Base-by-base conservation (phyloP, 192 early-diverging fungal genomes). In the Linnemannia elongata region DNA sequence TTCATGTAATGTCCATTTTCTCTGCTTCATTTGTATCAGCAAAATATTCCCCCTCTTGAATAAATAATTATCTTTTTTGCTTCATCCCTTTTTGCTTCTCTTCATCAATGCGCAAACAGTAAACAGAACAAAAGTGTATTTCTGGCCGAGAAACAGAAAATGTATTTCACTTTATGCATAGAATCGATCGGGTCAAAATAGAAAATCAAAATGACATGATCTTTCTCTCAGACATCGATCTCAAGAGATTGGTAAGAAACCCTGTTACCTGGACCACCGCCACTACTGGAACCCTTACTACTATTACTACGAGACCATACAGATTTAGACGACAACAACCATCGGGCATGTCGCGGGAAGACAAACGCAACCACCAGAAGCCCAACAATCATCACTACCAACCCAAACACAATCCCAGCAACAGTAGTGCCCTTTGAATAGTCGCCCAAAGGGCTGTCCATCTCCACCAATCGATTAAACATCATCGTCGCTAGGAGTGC, bases 401-500 rank as follows among this genome's bases (percentile, higher is more conserved):
- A 4, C 27, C 12, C 27, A 27, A 33, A 33, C 27, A 66, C 30
- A 27, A 13, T 3, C 1, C 60, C 60, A 12, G 35, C 55, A 9
- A 7, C 10, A 33, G 60, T 66, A 6, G 2, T 33, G 4, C 27
- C 24, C n/a, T 15, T 30, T 66, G 88, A 88, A 57, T 89, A 84
- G 35, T 90, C 78, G 66, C 89, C 88, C 24, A 79, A 74, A 3
- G 71, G 60, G 60, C 85, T 89, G 35, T 88, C 87, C 22, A 90
- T 88, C 72, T 90, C 91, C 15, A 83, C 85, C 44, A 94, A 27
- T 42, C 83, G 78, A 78, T 93, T 91, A 85, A 91, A 93, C 24
- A 90, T 91, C 77, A 93, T 90, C 27, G 91, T 85, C 47, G 93
- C 92, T 75, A 95, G 60, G 81, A 96, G 93, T 45, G 94, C 95